Evolutionary conservation across 331 rosid genomes (phyloP), one percentile per base, ranked within the genome.

Genomic region (Malus hybrid): DNA sequence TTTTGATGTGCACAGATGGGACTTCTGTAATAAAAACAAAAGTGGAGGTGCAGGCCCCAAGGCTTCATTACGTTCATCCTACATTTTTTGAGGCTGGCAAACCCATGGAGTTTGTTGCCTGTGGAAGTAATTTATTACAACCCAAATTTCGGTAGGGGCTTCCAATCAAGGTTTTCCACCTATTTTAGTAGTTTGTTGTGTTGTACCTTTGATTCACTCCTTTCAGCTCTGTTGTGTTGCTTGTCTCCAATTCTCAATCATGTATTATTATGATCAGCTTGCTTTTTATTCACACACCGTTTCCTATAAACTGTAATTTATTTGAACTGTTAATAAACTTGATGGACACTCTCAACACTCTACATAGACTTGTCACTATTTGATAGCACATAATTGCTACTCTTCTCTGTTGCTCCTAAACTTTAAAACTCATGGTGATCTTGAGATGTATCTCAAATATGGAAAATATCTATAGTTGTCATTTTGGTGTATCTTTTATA

Each of bases 21-120:
- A 72, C 82, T 54, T 85, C 86, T 80, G 84, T 89, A 73, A 83
- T 75, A 61, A 87, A 84, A 81, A 87, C 87, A 8, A 76, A 88
- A 85, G 85, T 79, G 82, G 84, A 84, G 80, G 62, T 78, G 72
- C 83, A 44, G 65, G 88, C 91, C 27, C 99, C 99, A 66, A 95
- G 81, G 85, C 97, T 95, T 84, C 98, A 95, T 86, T 89, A 89
- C 74, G 80, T 92, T 77, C 93, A 92, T 79, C 99, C 99, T 74
- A 83, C 81, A 56, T 89, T 80, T 88, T 95, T 95, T 72, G 99
- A 95, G 85, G 99, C 98, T 60, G 99, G 99, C 48, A 90, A 90
- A 80, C 93, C 99, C 54, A 86, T 95, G 97, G 96, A 95, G 74
- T 90, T 95, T 85, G 83, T 89, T 55, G 97, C 91, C 48, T 95